A percentile compares a stretch with the other conserved stretches of the same genome.
Evolutionary conservation across 1,284 basidiomycete genomes (phyloP).

Genomic region (Rhodotorula mucilaginosa): DNA sequence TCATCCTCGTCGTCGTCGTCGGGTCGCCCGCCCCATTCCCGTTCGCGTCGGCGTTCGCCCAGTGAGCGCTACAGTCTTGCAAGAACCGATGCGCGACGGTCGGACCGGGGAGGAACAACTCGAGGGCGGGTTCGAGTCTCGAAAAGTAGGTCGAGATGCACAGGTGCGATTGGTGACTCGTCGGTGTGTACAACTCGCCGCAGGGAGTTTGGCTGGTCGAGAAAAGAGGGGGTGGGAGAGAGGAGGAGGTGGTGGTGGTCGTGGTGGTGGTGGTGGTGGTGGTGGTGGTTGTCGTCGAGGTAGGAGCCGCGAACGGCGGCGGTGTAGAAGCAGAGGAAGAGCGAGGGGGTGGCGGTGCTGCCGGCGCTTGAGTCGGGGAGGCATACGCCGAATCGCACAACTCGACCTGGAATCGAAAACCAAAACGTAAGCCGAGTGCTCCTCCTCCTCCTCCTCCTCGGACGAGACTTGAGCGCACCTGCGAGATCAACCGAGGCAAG

Average conservation of each 20-base stretch:
- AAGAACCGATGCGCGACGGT: neutral
- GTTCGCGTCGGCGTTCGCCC: neutral
- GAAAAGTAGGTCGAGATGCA: conserved; percentile 8
- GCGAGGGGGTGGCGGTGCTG: too few relatives aligned
- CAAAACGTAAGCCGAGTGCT: neutral
- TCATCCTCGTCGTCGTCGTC: too few relatives aligned
- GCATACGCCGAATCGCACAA: conserved; percentile 2
- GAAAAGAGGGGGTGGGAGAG: neutral
- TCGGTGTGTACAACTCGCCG: neutral
- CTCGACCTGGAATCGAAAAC: neutral
- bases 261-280: neutral
- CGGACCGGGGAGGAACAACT: conserved; percentile 6
- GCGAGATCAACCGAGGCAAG: neutral
- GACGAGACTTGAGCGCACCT: neutral
- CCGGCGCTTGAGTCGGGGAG: neutral
- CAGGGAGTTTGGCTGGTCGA: neutral
- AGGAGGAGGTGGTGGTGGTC: too few relatives aligned
- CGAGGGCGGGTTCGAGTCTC: conserved; percentile 4
- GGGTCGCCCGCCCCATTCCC: too few relatives aligned
- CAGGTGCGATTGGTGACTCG: neutral
- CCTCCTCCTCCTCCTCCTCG: too few relatives aligned
- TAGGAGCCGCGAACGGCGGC: too few relatives aligned
- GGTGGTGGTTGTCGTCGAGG: neutral
- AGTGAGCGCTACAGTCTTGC: neutral
- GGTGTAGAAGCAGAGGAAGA: too few relatives aligned